Percentiles rank a stretch among this genome's conserved stretches.
Evolutionary conservation across 331 rosid species (phyloP).

Genomic region (Quercus phellos): DNA sequence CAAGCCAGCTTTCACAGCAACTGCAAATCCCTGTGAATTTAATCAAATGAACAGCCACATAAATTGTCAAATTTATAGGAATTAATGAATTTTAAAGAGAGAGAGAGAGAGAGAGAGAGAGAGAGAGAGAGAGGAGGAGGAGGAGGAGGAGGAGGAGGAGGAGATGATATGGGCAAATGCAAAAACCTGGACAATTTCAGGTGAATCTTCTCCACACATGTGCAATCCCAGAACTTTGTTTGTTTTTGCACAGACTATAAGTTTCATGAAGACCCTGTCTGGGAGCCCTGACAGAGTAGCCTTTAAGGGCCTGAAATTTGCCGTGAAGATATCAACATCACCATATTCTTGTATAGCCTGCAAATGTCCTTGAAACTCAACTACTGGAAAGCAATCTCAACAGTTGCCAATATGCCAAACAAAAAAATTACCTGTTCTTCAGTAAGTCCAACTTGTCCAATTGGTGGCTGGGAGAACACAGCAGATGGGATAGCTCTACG

Average conservation of each 20-base stretch:
- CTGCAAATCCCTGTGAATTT: slow-evolving; percentile 79
- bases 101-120: slow-evolving; percentile 4
- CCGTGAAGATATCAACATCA: slow-evolving; percentile 72
- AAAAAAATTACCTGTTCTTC: slow-evolving; percentile 79
- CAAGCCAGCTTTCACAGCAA: slow-evolving; percentile 89
- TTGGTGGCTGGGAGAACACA: slow-evolving; percentile 97
- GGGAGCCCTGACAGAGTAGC: slow-evolving; percentile 97
- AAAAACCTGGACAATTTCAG: slow-evolving; percentile 91
- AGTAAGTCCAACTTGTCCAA: slow-evolving; percentile 84
- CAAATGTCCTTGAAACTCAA: slow-evolving; percentile 18
- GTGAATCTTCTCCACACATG: slow-evolving; percentile 93
- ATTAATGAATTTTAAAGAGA: slow-evolving; percentile 8
- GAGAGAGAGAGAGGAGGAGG: background rate
- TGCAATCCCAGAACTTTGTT: slow-evolving; percentile 72
- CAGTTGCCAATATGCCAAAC: slow-evolving; percentile 2
- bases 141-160: background rate
- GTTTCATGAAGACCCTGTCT: slow-evolving; percentile 81
- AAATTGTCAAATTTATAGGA: slow-evolving; percentile 7
- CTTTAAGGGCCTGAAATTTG: slow-evolving; percentile 87
- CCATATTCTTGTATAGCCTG: slow-evolving; percentile 79
- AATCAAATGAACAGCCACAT: slow-evolving; percentile 11
- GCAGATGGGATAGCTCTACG: slow-evolving; percentile 85
- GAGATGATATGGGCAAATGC: slow-evolving; percentile 2
- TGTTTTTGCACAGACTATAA: slow-evolving; percentile 74
- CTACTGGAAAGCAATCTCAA: slow-evolving; percentile 14